These are phyloP conservation scores for Amaranthus palmeri DNA, from an alignment of 148 eudicot species.

Conservation along the genomic window DNA sequence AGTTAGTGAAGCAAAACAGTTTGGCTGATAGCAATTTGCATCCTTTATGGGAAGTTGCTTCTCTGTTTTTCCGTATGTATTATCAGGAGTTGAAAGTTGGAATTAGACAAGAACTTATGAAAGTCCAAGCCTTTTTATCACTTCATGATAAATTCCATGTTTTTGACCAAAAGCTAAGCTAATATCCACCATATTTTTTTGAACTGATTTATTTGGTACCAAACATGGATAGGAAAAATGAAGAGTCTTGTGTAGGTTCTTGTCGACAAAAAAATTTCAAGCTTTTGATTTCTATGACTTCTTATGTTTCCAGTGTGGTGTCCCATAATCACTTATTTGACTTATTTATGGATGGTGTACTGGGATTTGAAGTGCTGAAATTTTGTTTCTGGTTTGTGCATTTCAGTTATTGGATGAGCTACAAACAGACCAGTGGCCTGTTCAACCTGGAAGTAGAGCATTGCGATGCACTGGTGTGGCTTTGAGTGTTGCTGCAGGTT, in stretches of 20 bases:
- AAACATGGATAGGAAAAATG: not conserved
- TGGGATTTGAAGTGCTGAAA: not conserved
- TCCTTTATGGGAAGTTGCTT: not conserved
- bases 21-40: not conserved
- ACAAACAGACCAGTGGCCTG: slow-evolving; percentile 85
- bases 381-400: slow-evolving; percentile 14
- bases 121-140: not conserved
- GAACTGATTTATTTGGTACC: not conserved
- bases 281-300: not conserved
- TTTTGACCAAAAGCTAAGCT: not conserved
- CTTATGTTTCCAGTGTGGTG: not conserved
- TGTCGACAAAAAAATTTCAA: not conserved
- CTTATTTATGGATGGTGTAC: too few species aligned
- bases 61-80: not conserved
- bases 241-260: not conserved
- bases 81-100: not conserved
- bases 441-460: slow-evolving; percentile 76
- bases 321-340: not conserved
- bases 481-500: slow-evolving; percentile 78
- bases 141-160: too few species aligned
- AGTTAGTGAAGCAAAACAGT: not conserved
- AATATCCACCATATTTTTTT: not conserved
- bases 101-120: not conserved
- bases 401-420: slow-evolving; percentile 79
- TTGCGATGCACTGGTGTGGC: slow-evolving; percentile 93